A percentile compares a stretch with the other conserved stretches of the same genome.
Evolutionary conservation across 1,284 basidiomycete species (phyloP).

Genomic region (Pterulicium gracile): DNA sequence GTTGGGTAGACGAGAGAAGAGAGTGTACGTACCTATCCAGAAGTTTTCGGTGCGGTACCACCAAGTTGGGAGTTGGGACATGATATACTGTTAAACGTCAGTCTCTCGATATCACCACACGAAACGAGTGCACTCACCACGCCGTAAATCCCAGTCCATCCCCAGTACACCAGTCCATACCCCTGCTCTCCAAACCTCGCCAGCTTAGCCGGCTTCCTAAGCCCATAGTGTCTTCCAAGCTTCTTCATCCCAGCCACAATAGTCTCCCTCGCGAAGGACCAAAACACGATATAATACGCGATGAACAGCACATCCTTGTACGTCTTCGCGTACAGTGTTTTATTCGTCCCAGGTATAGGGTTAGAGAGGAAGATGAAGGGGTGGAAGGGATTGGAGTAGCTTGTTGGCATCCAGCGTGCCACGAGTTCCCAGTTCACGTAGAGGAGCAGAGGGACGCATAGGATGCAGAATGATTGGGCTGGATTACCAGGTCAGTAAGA

Average conservation of each 20-base stretch:
- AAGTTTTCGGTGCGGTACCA: conserved; percentile 83
- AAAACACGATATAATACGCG: conserved; percentile 83
- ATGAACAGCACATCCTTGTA: conserved; percentile 78
- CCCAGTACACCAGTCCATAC: conserved; percentile 82
- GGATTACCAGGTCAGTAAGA: too few relatives aligned
- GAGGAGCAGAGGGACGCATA: conserved; percentile 60
- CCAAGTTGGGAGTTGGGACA: conserved; percentile 79
- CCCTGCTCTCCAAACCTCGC: conserved; percentile 86
- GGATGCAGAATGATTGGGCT: conserved; percentile 66
- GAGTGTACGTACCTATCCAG: conserved; percentile 54
- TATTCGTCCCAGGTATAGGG: conserved; percentile 40
- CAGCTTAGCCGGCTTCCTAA: conserved; percentile 58
- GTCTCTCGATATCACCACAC: too few relatives aligned
- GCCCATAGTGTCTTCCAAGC: conserved; percentile 60
- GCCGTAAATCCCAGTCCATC: conserved; percentile 67
- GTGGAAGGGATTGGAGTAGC: conserved; percentile 62
- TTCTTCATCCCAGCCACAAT: conserved; percentile 68
- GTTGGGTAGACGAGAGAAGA: conserved; percentile 2
- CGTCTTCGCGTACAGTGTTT: conserved; percentile 67
- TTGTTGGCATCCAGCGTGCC: conserved; percentile 20
- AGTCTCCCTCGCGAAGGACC: conserved; percentile 82
- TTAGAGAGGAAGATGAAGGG: conserved; percentile 73
- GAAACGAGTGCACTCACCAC: too few relatives aligned
- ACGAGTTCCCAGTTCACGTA: conserved; percentile 65
- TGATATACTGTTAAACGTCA: conserved; percentile 74